Percentiles rank a stretch among this genome's conserved stretches.
Evolutionary conservation across 495 filamentous ascomycete genomes (phyloP).

Genomic region (Talaromyces nanjingensis): DNA sequence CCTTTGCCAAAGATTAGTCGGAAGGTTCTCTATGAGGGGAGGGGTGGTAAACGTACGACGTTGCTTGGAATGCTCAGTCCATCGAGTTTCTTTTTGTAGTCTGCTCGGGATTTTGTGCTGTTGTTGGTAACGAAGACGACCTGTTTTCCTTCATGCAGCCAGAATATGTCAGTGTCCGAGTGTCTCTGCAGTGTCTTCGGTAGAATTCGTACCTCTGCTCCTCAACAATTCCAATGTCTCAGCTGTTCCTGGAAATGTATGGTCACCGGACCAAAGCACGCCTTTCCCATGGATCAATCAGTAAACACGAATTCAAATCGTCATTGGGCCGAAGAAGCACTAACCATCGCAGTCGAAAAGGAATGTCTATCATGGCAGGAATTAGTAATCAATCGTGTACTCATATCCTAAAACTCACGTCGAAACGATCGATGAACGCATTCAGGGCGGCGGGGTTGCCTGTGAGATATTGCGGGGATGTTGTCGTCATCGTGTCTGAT

Average conservation of each 20-base stretch:
- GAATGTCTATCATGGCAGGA: constrained; percentile 58
- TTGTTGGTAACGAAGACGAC: constrained; percentile 98
- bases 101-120: constrained; percentile 87
- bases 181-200: background rate
- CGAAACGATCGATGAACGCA: constrained; percentile 82
- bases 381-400: constrained; percentile 1
- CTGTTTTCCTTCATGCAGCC: constrained; percentile 61
- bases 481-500: background rate
- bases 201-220: constrained; percentile 53
- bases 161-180: background rate
- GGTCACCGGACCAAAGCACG: constrained; percentile 92
- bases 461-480: constrained; percentile 64
- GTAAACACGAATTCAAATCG: background rate
- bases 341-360: constrained; percentile 96
- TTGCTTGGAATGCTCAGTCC: constrained; percentile 69
- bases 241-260: constrained; percentile 72
- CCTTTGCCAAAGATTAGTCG: constrained; percentile 30
- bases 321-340: constrained; percentile 14
- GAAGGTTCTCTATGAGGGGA: background rate
- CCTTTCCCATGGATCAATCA: constrained; percentile 43
- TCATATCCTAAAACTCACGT: constrained; percentile 52
- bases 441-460: constrained; percentile 68
- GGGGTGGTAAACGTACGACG: constrained; percentile 38
- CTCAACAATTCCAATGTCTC: constrained; percentile 79
- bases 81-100: constrained; percentile 90